A percentile compares a stretch with the other conserved stretches of the same genome.
Conservation (phyloP, 257 asterid genomes). For the Jacaranda mimosifolia region DNA sequence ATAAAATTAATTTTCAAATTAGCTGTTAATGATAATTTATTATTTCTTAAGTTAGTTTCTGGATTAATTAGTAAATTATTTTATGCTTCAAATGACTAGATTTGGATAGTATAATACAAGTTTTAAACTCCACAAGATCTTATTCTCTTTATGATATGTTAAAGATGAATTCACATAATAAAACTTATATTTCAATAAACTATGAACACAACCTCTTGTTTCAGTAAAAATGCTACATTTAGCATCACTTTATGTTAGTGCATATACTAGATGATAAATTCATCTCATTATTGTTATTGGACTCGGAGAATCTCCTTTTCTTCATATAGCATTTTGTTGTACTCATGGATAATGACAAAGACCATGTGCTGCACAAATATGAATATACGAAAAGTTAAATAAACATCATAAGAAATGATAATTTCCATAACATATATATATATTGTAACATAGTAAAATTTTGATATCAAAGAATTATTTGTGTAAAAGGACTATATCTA, state of each 20-base stretch:
- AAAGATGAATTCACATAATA: background rate
- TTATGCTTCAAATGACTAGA: too few species aligned
- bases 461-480: background rate
- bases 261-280: too few species aligned
- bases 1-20: too few species aligned
- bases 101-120: too few species aligned
- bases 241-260: background rate
- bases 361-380: constrained; percentile 1
- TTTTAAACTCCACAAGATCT: too few species aligned
- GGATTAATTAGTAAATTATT: too few species aligned
- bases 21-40: too few species aligned
- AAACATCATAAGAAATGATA: background rate
- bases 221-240: background rate
- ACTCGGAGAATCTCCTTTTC: background rate
- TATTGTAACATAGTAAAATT: background rate
- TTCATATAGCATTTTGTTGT: background rate
- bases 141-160: too few species aligned
- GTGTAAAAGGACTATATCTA: background rate
- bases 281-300: too few species aligned
- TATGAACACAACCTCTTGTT: too few species aligned
- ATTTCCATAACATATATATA: too few species aligned
- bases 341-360: constrained; percentile 23
- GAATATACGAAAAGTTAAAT: background rate
- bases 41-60: too few species aligned
- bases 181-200: background rate